Evolutionary conservation across 1,284 basidiomycete genomes (phyloP).

Genomic region (Naganishia albida): DNA sequence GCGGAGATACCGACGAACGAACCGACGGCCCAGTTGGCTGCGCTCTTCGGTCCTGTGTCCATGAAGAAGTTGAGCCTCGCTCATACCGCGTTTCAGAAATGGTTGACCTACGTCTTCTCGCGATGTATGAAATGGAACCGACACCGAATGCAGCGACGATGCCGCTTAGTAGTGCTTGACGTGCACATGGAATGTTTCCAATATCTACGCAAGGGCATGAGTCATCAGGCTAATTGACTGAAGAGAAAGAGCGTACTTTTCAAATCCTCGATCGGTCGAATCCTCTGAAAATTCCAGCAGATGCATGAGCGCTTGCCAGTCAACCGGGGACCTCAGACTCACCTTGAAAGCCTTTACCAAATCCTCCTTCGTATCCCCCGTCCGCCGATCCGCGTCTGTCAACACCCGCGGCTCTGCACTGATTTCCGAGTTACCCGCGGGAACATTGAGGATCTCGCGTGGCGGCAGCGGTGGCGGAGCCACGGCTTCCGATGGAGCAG

Average conservation of each 20-base stretch:
- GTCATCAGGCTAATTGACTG: not conserved
- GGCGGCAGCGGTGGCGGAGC: not conserved
- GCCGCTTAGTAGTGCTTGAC: slow-evolving; percentile 50
- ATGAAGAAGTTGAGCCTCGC: not conserved
- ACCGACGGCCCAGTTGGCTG: slow-evolving; percentile 49
- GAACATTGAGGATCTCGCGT: slow-evolving; percentile 38
- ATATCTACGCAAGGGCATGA: slow-evolving; percentile 32
- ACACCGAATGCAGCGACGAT: slow-evolving; percentile 49
- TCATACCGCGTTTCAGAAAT: too few relatives aligned
- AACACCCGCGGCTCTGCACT: slow-evolving; percentile 33
- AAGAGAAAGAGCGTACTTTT: slow-evolving; percentile 27
- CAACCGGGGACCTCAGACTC: not conserved
- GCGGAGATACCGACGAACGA: slow-evolving; percentile 45
- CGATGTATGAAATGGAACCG: slow-evolving; percentile 48
- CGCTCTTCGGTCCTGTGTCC: slow-evolving; percentile 28
- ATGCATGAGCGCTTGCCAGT: not conserved
- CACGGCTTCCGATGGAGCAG: not conserved
- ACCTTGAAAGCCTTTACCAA: slow-evolving; percentile 40
- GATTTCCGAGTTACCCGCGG: slow-evolving; percentile 40
- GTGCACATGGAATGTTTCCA: slow-evolving; percentile 47
- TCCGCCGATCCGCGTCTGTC: slow-evolving; percentile 33
- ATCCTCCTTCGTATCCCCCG: slow-evolving; percentile 39
- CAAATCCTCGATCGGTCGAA: slow-evolving; percentile 37
- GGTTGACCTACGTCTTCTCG: slow-evolving; percentile 44
- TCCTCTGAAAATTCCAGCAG: slow-evolving; percentile 17